Conservation (phyloP, 2,329 filamentous ascomycete genomes). For the Calonectria multiphialidica region DNA sequence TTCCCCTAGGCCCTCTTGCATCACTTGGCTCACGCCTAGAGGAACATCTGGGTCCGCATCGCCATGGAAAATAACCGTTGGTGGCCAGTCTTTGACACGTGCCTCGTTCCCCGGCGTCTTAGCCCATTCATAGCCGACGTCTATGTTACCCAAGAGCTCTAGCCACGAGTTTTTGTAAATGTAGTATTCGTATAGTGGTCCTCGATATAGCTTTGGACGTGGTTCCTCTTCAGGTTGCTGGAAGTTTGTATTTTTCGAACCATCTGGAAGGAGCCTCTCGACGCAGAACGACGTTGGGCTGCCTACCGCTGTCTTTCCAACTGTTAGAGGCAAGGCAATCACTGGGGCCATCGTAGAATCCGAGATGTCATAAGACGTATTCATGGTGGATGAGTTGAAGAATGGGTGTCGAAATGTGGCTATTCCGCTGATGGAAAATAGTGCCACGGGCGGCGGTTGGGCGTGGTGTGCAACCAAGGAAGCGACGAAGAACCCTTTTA, state of each 20-base stretch:
- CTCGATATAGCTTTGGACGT: conserved; percentile 13
- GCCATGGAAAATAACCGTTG: conserved; percentile 50
- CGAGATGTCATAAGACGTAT: conserved; percentile 42
- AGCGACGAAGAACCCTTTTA: conserved; percentile 48
- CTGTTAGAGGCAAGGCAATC: conserved; percentile 38
- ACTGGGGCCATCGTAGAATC: conserved; percentile 39
- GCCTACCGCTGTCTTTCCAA: conserved; percentile 35
- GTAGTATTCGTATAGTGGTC: conserved; percentile 50
- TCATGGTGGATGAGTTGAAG: conserved; percentile 49
- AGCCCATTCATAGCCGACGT: conserved; percentile 49
- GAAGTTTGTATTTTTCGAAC: conserved; percentile 42
- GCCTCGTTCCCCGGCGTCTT: conserved; percentile 21
- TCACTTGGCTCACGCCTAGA: conserved; percentile 42
- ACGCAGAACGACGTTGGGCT: conserved; percentile 38
- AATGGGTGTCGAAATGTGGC: conserved; percentile 51
- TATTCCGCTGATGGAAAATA: conserved; percentile 52
- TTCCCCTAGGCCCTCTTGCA: conserved; percentile 40
- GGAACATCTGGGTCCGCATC: conserved; percentile 45
- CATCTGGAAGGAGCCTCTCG: conserved; percentile 43
- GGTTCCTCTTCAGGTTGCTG: not conserved
- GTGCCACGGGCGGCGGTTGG: conserved; percentile 45
- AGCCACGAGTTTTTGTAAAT: conserved; percentile 47
- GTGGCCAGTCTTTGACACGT: conserved; percentile 43
- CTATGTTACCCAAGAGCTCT: conserved; percentile 43
- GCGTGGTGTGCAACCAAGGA: conserved; percentile 45